Base-by-base conservation (phyloP, 2,329 filamentous ascomycete species). In the Ceratocystiopsis brevicomis region DNA sequence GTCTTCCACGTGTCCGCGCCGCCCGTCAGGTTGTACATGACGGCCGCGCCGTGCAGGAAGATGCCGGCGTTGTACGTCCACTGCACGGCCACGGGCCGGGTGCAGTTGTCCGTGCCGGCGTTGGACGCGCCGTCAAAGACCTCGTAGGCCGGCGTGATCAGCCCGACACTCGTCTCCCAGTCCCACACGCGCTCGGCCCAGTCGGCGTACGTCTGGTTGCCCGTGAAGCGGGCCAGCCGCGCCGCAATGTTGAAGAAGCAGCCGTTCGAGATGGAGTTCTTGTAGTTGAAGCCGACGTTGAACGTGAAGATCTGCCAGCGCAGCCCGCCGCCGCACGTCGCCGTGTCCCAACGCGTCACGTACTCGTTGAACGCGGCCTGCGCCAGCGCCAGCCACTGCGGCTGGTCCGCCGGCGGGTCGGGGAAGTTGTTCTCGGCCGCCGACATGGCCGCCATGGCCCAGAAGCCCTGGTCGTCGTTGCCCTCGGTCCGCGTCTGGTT, bases 221-320 rank as follows among this genome's bases (percentile, higher is more conserved):
- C 73, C 0, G 85, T 92, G 61, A 83, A 90, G 13, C 78, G 68
- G 0, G 81, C 80, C 8, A 92, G 67, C 15, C 84, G 76, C 9
- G 83, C 68, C 18, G 72, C 76, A 19, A 80, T 56, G 56, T 80
- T 78, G 61, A 80, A 79, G 59, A 80, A 78, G 58, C 73, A 76
- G 8, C 76, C 76, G 60, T 80, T 80, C 39, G 73, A 73, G 50
- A 80, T 77, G 18, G 70, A 67, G 59, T 80, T 80, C 54, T 80
- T 78, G 62, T 78, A 78, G 57, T 71, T 65, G 60, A 64, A 78
- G 41, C 83, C 83, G 45, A 67, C 72, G 61, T 86, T 86, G 61
- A 78, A 82, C 13, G 73, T 67, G 61, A 79, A 87, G 48, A 92
- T 81, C 61, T 93, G 85, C 86, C 86, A 93, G 49, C 80, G 74